A percentile compares a stretch with the other conserved stretches of the same genome.
Conservation (phyloP, 1,284 basidiomycete genomes). For the Cystobasidiaceae sp. region DNA sequence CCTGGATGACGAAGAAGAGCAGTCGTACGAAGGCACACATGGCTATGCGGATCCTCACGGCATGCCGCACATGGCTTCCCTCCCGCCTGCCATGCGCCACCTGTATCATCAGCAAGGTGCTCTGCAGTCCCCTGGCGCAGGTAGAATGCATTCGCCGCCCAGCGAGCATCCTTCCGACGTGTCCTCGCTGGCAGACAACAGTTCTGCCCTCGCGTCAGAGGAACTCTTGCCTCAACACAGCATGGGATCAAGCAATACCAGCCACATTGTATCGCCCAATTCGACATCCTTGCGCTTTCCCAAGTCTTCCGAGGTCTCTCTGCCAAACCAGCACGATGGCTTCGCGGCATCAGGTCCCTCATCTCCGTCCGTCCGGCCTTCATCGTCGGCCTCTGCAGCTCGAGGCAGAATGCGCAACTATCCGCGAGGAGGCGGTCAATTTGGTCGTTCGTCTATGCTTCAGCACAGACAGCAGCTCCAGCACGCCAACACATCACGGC, state of each 20-base stretch:
- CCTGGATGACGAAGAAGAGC: not conserved
- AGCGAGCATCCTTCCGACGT: conserved; percentile 15
- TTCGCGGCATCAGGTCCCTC: not conserved
- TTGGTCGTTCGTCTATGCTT: not conserved
- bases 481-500: not conserved
- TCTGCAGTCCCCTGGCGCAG: not conserved
- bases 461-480: not conserved
- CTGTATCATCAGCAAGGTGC: not conserved
- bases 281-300: not conserved
- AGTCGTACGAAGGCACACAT: not conserved
- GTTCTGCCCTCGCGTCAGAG: conserved; percentile 11
- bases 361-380: not conserved
- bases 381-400: not conserved
- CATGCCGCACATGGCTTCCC: not conserved
- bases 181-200: conserved; percentile 14
- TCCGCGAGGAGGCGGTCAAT: not conserved
- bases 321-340: not conserved
- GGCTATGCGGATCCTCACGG: not conserved
- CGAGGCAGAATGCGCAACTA: not conserved
- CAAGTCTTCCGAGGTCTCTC: conserved; percentile 8
- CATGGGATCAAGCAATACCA: conserved; percentile 15
- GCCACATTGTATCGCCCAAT: not conserved
- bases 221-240: conserved; percentile 6
- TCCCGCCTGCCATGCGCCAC: not conserved
- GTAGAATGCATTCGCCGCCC: conserved; percentile 1